A percentile compares a stretch with the other conserved stretches of the same genome.
phyloP scores from a whole-genome alignment of 371 early-diverging fungal genomes.

The Phascolomyces articulosus region DNA sequence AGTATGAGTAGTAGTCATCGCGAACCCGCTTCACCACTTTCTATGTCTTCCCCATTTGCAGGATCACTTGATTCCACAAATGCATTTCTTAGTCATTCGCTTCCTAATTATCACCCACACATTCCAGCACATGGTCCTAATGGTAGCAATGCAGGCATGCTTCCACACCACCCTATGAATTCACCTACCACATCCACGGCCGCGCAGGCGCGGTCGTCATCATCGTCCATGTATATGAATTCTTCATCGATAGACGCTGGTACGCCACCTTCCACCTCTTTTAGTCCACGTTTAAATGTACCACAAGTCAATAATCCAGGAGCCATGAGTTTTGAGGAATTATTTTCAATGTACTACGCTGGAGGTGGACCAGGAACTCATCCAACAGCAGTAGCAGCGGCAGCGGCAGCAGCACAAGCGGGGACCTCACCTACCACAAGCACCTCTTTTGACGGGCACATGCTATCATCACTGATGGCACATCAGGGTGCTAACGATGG shows the following conservation, averaged over 20 bases:
- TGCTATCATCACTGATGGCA: slow-evolving; percentile 14
- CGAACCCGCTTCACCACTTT: slow-evolving; percentile 19
- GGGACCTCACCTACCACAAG: slow-evolving; percentile 3
- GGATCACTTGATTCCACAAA: slow-evolving; percentile 7
- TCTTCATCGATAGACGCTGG: not conserved
- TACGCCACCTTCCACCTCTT: not conserved
- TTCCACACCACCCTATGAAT: not conserved
- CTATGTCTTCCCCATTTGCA: slow-evolving; percentile 11
- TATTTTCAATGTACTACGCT: slow-evolving; percentile 22
- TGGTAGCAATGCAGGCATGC: not conserved
- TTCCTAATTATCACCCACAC: slow-evolving; percentile 14
- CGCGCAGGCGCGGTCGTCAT: slow-evolving; percentile 22
- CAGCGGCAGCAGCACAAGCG: not conserved
- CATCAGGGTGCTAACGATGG: slow-evolving; percentile 11
- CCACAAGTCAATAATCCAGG: slow-evolving; percentile 16
- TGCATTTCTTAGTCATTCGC: slow-evolving; percentile 22
- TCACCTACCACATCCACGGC: not conserved
- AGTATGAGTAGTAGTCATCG: slow-evolving; percentile 13
- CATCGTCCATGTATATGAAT: slow-evolving; percentile 10
- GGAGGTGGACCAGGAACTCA: not conserved
- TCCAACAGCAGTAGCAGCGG: too few species aligned
- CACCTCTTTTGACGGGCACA: not conserved
- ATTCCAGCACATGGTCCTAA: not conserved
- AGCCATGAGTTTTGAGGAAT: slow-evolving; percentile 29
- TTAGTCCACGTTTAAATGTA: not conserved